A percentile compares a stretch with the other conserved stretches of the same genome.
Evolutionary conservation across 2,329 filamentous ascomycete species (phyloP).

Genomic region (Phaeosphaeria sp.): DNA sequence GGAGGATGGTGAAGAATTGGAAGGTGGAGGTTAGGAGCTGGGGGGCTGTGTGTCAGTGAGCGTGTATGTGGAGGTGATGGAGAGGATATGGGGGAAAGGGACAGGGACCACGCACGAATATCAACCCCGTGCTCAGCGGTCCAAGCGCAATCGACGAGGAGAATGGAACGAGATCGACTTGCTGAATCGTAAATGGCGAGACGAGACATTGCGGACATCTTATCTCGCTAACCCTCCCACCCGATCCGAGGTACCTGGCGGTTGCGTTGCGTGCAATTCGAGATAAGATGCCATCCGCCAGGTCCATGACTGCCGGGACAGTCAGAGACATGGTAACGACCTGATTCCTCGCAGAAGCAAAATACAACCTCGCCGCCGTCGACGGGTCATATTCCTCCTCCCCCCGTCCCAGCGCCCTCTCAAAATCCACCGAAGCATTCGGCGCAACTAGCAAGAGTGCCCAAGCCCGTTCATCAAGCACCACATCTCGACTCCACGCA

Average conservation of each 20-base stretch:
- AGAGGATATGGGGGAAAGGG: not conserved
- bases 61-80: not conserved
- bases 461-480: slow-evolving; percentile 7
- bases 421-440: not conserved
- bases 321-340: slow-evolving; percentile 2
- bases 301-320: slow-evolving; percentile 4
- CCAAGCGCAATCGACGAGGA: not conserved
- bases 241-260: not conserved
- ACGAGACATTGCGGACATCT: not conserved
- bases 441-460: slow-evolving; percentile 8
- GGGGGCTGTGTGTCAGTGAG: not conserved
- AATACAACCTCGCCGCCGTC: slow-evolving; percentile 7
- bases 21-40: slow-evolving; percentile 10
- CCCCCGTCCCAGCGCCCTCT: not conserved
- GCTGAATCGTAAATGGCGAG: not conserved
- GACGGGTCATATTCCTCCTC: slow-evolving; percentile 6
- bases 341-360: slow-evolving; percentile 11
- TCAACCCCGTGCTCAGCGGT: not conserved
- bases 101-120: not conserved
- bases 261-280: not conserved
- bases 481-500: slow-evolving; percentile 1
- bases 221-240: no score
- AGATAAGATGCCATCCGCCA: not conserved
- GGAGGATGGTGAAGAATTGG: not conserved
- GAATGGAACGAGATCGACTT: not conserved